A percentile compares a stretch with the other conserved stretches of the same genome.
Evolutionary conservation across 768 basidiomycete species (phyloP).

Genomic region (Tylopilus vinaceipallidus): DNA sequence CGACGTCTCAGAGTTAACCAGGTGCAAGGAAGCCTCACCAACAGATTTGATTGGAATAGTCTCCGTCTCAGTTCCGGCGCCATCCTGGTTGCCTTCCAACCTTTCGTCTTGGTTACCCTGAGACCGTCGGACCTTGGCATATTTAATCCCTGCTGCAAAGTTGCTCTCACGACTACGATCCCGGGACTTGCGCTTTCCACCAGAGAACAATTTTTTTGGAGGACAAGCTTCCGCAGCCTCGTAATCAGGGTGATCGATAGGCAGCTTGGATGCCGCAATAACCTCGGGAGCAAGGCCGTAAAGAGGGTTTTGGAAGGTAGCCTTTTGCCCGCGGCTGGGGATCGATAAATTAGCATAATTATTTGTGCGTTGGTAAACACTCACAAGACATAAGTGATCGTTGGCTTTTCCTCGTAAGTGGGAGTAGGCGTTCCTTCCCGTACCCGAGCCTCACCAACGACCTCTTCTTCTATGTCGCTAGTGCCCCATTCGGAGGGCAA

Average conservation of each 20-base stretch:
- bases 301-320: slow-evolving; percentile 61
- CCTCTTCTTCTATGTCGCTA: slow-evolving; percentile 36
- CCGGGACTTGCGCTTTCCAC: slow-evolving; percentile 27
- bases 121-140: slow-evolving; percentile 4
- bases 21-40: not conserved
- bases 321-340: slow-evolving; percentile 65
- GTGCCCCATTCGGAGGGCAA: slow-evolving; percentile 30
- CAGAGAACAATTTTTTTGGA: slow-evolving; percentile 53
- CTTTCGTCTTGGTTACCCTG: slow-evolving; percentile 6
- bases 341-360: slow-evolving; percentile 1
- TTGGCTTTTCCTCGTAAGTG: slow-evolving; percentile 52
- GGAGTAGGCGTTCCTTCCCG: slow-evolving; percentile 39
- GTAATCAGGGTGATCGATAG: slow-evolving; percentile 63
- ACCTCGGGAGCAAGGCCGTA: slow-evolving; percentile 48
- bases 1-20: slow-evolving; percentile 2
- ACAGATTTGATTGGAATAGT: slow-evolving; percentile 5
- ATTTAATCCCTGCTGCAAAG: slow-evolving; percentile 15
- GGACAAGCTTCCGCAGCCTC: slow-evolving; percentile 53
- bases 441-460: slow-evolving; percentile 32
- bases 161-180: slow-evolving; percentile 24
- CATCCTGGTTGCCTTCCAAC: slow-evolving; percentile 19
- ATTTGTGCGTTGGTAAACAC: slow-evolving; percentile 31
- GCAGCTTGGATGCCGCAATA: slow-evolving; percentile 46
- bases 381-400: slow-evolving; percentile 72
- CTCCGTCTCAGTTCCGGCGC: not conserved